A percentile compares a stretch with the other conserved stretches of the same genome.
These are phyloP conservation scores for Diaporthe helianthi DNA, from an alignment of 2,329 filamentous ascomycete genomes.

Conservation along the genomic window DNA sequence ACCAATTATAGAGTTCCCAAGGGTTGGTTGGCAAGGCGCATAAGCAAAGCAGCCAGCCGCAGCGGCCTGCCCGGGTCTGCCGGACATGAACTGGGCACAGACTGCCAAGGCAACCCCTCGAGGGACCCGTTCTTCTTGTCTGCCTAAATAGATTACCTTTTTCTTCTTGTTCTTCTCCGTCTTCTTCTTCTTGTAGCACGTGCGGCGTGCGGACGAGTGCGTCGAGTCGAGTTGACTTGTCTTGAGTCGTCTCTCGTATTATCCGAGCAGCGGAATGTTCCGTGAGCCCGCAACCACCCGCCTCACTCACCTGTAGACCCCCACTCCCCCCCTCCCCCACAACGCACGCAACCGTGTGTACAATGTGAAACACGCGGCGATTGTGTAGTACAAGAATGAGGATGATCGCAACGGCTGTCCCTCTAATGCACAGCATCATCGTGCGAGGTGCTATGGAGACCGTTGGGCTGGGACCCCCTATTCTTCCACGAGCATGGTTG, in stretches of 20 bases:
- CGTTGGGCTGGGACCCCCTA: not conserved
- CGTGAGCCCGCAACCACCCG: not conserved
- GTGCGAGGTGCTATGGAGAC: not conserved
- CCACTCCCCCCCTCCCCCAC: not conserved
- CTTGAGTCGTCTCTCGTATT: conserved; percentile 15
- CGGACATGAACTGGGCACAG: not conserved
- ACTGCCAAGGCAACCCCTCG: not conserved
- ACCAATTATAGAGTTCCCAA: too few species aligned
- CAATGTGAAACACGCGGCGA: conserved; percentile 2
- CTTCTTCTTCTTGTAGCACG: too few species aligned
- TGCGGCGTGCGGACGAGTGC: not conserved
- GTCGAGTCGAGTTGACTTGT: not conserved
- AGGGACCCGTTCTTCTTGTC: not conserved
- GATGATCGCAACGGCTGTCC: not conserved
- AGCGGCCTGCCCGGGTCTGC: not conserved
- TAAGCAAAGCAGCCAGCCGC: not conserved
- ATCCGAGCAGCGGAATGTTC: conserved; percentile 13
- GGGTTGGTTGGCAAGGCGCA: not conserved
- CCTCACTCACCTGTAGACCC: too few species aligned
- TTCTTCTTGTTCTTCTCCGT: too few species aligned
- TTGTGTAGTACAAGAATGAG: not conserved
- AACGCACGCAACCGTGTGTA: not conserved
- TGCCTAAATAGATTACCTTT: not conserved
- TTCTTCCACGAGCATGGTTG: not conserved
- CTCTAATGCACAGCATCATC: conserved; percentile 14